Evolutionary conservation across 148 eudicot species (phyloP), one percentile per base, ranked within the genome.

Genomic region (Talinum fruticosum): DNA sequence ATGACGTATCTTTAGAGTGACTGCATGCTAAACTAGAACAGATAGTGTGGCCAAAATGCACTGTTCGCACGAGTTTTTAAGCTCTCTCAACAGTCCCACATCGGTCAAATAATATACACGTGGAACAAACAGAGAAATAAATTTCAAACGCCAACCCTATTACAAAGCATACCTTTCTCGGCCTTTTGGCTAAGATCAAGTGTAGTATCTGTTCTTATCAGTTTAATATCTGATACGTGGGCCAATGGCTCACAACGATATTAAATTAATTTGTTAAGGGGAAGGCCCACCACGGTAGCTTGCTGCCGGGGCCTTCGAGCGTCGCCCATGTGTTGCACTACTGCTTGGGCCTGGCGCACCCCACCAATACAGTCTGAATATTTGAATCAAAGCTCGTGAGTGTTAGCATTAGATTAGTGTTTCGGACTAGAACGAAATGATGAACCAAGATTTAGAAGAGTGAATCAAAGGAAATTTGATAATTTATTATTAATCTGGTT

Each of bases 131-230:
- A 49, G 54, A n/a, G 54, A 6, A 10, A 49, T 49, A 49, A 49
- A 49, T 8, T 0, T 2, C 16, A 16, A 49, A 13, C 15, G 16
- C 54, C 14, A 47, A 47, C 53, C 10, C 4, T 15, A 1, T 47
- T 3, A 10, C 53, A 47, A 49, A 49, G 16, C 66, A 81, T 84
- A 81, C 84, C 84, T 84, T 81, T 84, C 84, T 84, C 84, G 90
- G 89, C 88, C 90, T 89, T 89, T 89, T 89, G 92, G 92, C 90
- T 89, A 89, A 87, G 89, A 89, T 87, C 90, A 89, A 89, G 90
- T 87, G 92, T 89, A 89, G 88, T 89, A 89, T 87, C 90, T 89
- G 90, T 89, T 89, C 92, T 87, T 89, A 87, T 89, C 90, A 90
- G 91, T 90, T 90, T 90, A 90, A 90, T 90, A 88, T 90, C 90